A percentile compares a stretch with the other conserved stretches of the same genome.
These are phyloP conservation scores for Camillea tinctor DNA, from an alignment of 2,329 filamentous ascomycete species.

Conservation along the genomic window DNA sequence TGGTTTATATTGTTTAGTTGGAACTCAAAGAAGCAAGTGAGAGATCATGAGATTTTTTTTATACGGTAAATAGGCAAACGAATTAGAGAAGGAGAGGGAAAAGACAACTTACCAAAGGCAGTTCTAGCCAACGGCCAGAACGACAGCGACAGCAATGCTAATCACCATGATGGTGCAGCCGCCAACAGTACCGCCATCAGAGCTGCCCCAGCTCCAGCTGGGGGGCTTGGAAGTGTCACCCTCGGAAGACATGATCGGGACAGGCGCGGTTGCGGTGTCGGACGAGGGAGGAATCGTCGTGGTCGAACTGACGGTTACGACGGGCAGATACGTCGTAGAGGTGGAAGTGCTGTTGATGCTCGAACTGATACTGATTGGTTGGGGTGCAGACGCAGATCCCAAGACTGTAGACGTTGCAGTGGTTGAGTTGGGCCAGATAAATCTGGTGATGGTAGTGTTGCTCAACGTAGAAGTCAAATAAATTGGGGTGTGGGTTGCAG, in stretches of 20 bases:
- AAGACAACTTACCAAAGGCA: no score
- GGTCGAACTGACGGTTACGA: not conserved
- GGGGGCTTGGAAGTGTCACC: not conserved
- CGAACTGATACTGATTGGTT: no score
- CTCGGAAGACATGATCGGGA: not conserved
- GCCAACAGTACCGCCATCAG: not conserved
- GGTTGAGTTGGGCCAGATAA: not conserved
- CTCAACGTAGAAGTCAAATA: not conserved
- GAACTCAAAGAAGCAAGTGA: no score
- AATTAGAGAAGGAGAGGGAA: no score
- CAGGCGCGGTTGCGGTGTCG: no score
- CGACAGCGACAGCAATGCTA: not conserved
- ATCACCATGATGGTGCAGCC: not conserved
- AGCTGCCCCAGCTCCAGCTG: not conserved
- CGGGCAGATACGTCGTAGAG: no score
- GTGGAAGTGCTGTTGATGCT: not conserved
- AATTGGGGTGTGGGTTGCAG: constrained; percentile 25
- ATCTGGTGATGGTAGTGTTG: not conserved
- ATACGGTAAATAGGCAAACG: no score
- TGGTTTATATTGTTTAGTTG: no score
- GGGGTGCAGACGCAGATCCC: not conserved
- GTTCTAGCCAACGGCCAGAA: not conserved
- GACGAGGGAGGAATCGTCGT: not conserved
- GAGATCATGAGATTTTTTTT: no score
- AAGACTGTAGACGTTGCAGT: not conserved